Evolutionary conservation across 2,329 filamentous ascomycete species (phyloP), one percentile per base, ranked within the genome.

Genomic region (Colletotrichum brevisporum): DNA sequence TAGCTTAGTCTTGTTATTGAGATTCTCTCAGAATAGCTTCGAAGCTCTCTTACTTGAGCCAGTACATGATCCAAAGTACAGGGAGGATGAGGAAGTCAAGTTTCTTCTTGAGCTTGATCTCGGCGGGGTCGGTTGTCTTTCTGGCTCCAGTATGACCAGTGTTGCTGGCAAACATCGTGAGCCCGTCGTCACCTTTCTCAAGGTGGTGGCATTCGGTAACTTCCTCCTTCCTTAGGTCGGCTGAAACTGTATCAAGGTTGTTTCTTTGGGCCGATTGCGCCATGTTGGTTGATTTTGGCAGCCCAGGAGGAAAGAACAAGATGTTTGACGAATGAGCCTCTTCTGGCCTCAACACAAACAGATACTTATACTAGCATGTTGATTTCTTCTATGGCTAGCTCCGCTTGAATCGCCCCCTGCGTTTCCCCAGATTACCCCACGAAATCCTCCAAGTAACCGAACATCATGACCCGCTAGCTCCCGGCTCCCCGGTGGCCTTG

Each of bases 31-130:
- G 9, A 51, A 10, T 16, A n/a, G 16, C 4, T 6, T 39, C 15
- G 27, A 2, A 51, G 15, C 15, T 13, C 50, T 15, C 41, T 47
- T 50, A 50, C 43, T 73, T 73, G 53, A 72, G 63, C 27, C 71
- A 70, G 50, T 73, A 71, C 77, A 81, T 78, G 64, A 75, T 73
- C 78, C 78, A 80, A 4, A 80, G 74, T 65, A 79, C 78, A 0
- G 78, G 78, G 70, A 78, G 13, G 12, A 63, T 63, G 16, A 41
- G 78, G 51, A 74, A 59, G 68, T 82, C 80, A 2, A 82, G 74
- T 70, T 81, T 81, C 54, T 74, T 76, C 45, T 82, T 79, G 15
- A 82, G 74, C 5, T 75, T 76, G 69, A 81, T 81, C 64, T 82
- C 80, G 31, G 70, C 77, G 1, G 79, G 79, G 56, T 81, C 78